Conservation (phyloP, 1,284 basidiomycete genomes). For the Blastosporella zonata region DNA sequence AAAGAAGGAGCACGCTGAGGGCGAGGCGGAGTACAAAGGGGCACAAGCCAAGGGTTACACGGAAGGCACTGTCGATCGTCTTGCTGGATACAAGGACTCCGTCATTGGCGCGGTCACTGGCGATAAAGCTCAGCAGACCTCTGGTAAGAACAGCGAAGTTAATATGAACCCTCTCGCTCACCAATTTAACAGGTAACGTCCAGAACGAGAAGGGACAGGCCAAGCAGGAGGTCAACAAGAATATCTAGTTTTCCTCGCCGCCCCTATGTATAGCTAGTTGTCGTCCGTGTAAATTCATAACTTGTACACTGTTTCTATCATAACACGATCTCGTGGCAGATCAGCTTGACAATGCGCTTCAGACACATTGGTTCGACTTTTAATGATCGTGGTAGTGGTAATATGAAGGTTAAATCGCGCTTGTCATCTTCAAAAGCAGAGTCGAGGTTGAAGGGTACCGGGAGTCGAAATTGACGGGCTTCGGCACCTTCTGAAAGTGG, state of each 20-base stretch:
- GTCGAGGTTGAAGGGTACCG: too few species aligned
- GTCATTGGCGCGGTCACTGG: conserved; percentile 64
- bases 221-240: conserved; percentile 52
- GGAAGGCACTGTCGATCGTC: conserved; percentile 55
- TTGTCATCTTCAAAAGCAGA: too few species aligned
- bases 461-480: too few species aligned
- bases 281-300: too few species aligned
- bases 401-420: too few species aligned
- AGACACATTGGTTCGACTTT: too few species aligned
- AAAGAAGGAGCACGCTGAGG: conserved; percentile 59
- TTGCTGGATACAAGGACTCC: conserved; percentile 63
- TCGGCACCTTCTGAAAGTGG: too few species aligned
- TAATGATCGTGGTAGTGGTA: too few species aligned
- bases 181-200: conserved; percentile 40
- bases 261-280: too few species aligned
- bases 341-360: too few species aligned
- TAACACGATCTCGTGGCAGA: too few species aligned
- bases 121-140: conserved; percentile 57
- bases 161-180: neutral
- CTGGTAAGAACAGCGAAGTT: conserved; percentile 47
- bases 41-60: conserved; percentile 54
- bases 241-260: neutral
- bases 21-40: conserved; percentile 59
- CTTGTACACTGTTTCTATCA: too few species aligned
- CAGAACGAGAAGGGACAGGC: conserved; percentile 59